A percentile compares a stretch with the other conserved stretches of the same genome.
Evolutionary conservation across 768 basidiomycete genomes (phyloP).

Genomic region (Xerocomellus amylosporus): DNA sequence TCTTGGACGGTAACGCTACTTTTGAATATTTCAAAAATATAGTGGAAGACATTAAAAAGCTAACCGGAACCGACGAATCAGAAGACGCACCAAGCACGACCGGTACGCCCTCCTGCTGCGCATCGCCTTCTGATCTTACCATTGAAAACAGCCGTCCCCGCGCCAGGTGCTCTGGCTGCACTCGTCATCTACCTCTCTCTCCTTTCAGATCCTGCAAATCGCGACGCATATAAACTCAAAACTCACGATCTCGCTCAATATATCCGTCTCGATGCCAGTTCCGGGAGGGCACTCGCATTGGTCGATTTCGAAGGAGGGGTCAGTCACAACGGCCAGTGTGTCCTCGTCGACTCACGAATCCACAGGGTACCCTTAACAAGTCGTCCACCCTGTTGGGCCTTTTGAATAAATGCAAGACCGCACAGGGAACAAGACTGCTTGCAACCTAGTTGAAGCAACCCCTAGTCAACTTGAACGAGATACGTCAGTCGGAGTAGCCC

Average conservation of each 20-base stretch:
- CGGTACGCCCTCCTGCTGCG: constrained; percentile 6
- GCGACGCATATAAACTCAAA: constrained; percentile 73
- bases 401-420: constrained; percentile 93
- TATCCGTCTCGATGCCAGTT: constrained; percentile 96
- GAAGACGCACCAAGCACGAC: constrained; percentile 16
- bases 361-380: constrained; percentile 60
- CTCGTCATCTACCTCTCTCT: constrained; percentile 81
- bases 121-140: background rate
- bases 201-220: constrained; percentile 71
- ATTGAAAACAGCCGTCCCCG: constrained; percentile 55
- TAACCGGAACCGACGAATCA: constrained; percentile 31
- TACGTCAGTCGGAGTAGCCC: constrained; percentile 51
- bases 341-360: background rate
- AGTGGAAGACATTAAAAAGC: constrained; percentile 65
- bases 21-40: constrained; percentile 51
- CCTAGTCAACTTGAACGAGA: constrained; percentile 89
- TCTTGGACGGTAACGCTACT: constrained; percentile 23
- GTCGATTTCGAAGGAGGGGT: constrained; percentile 60
- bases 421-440: constrained; percentile 85
- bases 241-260: constrained; percentile 92
- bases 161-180: constrained; percentile 78
- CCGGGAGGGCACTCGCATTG: constrained; percentile 84
- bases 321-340: constrained; percentile 1
- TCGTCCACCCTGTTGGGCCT: constrained; percentile 87
- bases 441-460: constrained; percentile 97